These are phyloP conservation scores for Diddensiella transvaalensis DNA, from an alignment of 805 yeast species.

Conservation along the genomic window DNA sequence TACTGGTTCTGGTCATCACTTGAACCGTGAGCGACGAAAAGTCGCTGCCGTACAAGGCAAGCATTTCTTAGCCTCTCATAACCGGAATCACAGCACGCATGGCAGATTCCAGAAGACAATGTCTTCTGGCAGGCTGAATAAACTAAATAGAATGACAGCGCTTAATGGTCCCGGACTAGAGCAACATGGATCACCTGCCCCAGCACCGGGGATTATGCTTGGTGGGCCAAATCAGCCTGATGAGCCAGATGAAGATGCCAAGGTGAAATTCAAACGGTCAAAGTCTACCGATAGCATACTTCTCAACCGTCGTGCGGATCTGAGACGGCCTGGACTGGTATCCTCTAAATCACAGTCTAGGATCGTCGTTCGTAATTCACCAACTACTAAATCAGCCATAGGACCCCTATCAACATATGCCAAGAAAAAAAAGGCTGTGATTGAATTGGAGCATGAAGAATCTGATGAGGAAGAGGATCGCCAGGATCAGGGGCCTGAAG, in stretches of 20 bases:
- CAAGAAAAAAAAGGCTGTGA: constrained; percentile 6
- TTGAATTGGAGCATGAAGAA: constrained; percentile 19
- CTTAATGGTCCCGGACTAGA: background rate
- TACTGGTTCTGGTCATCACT: background rate
- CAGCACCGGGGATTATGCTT: background rate
- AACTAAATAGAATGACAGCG: background rate
- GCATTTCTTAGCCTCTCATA: constrained; percentile 16
- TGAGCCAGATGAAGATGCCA: background rate
- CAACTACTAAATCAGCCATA: background rate
- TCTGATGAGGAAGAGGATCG: constrained; percentile 8
- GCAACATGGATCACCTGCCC: no score
- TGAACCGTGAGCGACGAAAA: background rate
- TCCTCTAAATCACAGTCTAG: constrained; percentile 12
- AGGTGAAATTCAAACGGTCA: constrained; percentile 11
- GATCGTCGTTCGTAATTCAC: constrained; percentile 5
- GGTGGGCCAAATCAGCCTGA: constrained; percentile 4
- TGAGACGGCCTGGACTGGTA: constrained; percentile 1
- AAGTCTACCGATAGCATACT: constrained; percentile 17
- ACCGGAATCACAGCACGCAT: constrained; percentile 2
- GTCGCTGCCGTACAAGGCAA: background rate
- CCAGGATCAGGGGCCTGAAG: background rate
- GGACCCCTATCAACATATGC: background rate
- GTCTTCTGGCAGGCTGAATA: constrained; percentile 15
- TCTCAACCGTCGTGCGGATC: constrained; percentile 8
- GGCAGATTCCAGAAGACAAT: constrained; percentile 10